Percentiles rank a stretch among this genome's conserved stretches.
These are phyloP conservation scores for Apiospora rasikravindrae DNA, from an alignment of 2,329 filamentous ascomycete species.

Conservation along the genomic window DNA sequence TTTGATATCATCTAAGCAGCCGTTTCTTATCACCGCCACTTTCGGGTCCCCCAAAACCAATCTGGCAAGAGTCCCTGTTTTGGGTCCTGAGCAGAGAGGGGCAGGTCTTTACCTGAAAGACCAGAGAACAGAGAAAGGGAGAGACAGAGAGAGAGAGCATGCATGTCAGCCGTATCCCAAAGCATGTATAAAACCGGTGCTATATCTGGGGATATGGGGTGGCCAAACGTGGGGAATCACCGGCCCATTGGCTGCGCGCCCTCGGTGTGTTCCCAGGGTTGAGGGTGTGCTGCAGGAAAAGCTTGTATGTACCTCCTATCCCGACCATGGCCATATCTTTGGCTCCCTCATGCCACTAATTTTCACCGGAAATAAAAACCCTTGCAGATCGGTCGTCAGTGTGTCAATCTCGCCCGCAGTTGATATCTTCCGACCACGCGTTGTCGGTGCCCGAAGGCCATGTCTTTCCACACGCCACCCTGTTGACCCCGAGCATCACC, in stretches of 20 bases:
- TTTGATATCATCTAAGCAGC: conserved; percentile 7
- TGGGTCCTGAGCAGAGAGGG: not conserved
- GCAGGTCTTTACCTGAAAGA: not conserved
- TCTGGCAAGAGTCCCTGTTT: conserved; percentile 6
- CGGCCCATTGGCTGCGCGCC: not conserved
- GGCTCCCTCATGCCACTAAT: conserved; percentile 1
- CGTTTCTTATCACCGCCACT: conserved; percentile 5
- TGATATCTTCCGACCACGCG: not conserved
- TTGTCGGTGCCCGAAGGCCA: not conserved
- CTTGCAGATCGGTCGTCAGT: conserved; percentile 5
- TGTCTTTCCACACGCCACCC: not conserved
- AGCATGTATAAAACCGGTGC: not conserved
- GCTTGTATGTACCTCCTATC: conserved; percentile 15
- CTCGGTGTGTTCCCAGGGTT: not conserved
- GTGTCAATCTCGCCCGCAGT: not conserved
- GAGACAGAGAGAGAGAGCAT: not conserved
- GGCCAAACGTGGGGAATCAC: not conserved
- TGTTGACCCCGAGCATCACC: not conserved
- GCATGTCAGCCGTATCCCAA: conserved; percentile 8
- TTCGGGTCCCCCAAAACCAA: not conserved
- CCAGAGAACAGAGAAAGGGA: not conserved
- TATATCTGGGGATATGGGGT: conserved; percentile 1
- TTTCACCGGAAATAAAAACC: not conserved
- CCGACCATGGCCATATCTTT: not conserved
- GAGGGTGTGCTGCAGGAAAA: conserved; percentile 11